phyloP scores from a whole-genome alignment of 2,329 filamentous ascomycete species.

The Aspergillus puulaauensis region DNA sequence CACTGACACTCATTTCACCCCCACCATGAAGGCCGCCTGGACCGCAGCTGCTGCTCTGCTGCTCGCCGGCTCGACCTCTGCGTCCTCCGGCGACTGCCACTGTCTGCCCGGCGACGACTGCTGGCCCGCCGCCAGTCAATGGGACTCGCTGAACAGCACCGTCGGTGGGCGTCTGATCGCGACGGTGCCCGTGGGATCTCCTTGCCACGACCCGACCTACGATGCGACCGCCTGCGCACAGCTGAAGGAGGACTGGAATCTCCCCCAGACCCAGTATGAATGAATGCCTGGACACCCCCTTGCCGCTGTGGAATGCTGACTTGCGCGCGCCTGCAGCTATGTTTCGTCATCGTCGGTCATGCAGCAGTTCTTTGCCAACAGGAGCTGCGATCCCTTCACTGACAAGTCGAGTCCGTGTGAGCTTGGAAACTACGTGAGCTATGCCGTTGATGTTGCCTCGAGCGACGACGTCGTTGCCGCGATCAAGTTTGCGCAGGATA shows the following conservation, averaged over 20 bases:
- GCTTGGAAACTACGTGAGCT: conserved; percentile 32
- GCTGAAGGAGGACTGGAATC: conserved; percentile 25
- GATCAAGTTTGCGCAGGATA: conserved; percentile 44
- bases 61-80: conserved; percentile 13
- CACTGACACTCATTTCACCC: no score
- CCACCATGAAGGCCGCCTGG: conserved; percentile 27
- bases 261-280: conserved; percentile 28
- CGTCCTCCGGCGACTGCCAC: conserved; percentile 18
- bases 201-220: conserved; percentile 35
- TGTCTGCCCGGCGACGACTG: conserved; percentile 38
- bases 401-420: conserved; percentile 22
- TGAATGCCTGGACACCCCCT: neutral
- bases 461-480: conserved; percentile 28
- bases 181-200: conserved; percentile 39
- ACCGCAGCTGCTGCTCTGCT: conserved; percentile 8
- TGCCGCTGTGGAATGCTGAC: neutral
- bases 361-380: conserved; percentile 33
- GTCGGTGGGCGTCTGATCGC: conserved; percentile 38
- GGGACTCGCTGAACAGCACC: conserved; percentile 37
- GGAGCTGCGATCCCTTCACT: conserved; percentile 33
- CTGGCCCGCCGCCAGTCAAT: conserved; percentile 36
- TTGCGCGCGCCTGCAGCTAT: conserved; percentile 12
- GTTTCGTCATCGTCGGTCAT: conserved; percentile 33
- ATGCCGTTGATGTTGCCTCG: conserved; percentile 36
- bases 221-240: conserved; percentile 20